phyloP scores from a whole-genome alignment of 1,139 yeast genomes.

The Nakaseomyces nivariensis region DNA sequence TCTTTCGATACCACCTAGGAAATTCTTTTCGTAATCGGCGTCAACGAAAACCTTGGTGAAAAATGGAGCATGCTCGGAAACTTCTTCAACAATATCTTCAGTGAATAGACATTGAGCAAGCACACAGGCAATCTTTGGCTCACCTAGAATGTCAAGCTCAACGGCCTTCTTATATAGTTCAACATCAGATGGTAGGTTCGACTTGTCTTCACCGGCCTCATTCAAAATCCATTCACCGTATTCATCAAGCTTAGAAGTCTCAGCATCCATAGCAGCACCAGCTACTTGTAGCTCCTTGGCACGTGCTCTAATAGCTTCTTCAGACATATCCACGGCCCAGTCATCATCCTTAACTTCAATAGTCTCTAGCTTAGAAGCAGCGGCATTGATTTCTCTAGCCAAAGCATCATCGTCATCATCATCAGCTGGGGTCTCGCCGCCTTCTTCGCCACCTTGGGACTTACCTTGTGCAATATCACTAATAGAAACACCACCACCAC shows the following conservation, averaged over 20 bases:
- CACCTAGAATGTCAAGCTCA: constrained; percentile 63
- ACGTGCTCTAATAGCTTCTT: constrained; percentile 91
- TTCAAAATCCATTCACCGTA: constrained; percentile 83
- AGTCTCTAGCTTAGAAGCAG: constrained; percentile 57
- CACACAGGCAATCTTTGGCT: constrained; percentile 78
- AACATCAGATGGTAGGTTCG: constrained; percentile 63
- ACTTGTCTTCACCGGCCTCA: constrained; percentile 43
- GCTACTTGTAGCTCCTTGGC: constrained; percentile 71
- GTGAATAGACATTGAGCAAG: constrained; percentile 85
- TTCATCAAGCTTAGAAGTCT: constrained; percentile 44
- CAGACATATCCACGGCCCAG: constrained; percentile 98
- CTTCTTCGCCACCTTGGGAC: constrained; percentile 31
- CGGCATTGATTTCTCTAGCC: constrained; percentile 74
- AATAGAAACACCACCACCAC: constrained; percentile 78
- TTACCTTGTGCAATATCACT: constrained; percentile 64
- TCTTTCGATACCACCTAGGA: constrained; percentile 93
- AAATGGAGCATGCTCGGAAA: constrained; percentile 71
- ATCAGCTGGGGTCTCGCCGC: constrained; percentile 27
- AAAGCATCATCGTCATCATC: constrained; percentile 65
- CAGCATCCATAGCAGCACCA: constrained; percentile 35
- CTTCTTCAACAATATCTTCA: constrained; percentile 63
- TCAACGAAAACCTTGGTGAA: constrained; percentile 65
- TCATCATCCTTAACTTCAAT: constrained; percentile 74
- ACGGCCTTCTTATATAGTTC: constrained; percentile 86
- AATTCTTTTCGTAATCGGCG: constrained; percentile 67